Percentiles rank a stretch among this genome's conserved stretches.
Conservation (phyloP, 2,329 filamentous ascomycete species). For the Verticillium nonalfalfae region DNA sequence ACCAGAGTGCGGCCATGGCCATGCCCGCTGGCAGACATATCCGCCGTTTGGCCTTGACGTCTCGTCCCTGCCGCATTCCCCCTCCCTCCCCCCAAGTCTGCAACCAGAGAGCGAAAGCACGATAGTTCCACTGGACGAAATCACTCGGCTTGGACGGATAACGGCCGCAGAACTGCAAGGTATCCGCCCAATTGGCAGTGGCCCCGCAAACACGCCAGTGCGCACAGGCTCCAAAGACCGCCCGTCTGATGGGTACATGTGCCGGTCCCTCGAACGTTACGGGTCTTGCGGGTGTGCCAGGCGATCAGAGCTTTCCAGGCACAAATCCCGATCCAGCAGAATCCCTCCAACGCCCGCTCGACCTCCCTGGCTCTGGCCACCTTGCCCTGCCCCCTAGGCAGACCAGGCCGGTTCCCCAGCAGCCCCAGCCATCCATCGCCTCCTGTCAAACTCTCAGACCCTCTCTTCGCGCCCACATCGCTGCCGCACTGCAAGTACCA, state of each 20-base stretch:
- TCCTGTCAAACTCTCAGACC: neutral
- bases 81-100: neutral
- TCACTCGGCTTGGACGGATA: neutral
- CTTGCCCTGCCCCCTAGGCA: neutral
- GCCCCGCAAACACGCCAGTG: neutral
- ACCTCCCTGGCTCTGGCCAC: neutral
- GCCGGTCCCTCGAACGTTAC: neutral
- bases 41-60: neutral
- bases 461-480: neutral
- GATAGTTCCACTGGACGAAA: neutral
- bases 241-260: neutral
- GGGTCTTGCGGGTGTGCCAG: neutral
- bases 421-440: neutral
- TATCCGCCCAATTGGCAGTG: neutral
- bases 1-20: neutral
- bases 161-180: neutral
- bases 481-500: neutral
- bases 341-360: neutral
- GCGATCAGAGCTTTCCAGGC: neutral
- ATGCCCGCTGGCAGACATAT: neutral
- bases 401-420: neutral
- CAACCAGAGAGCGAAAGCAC: neutral
- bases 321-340: neutral
- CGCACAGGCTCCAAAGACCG: neutral
- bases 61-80: no score